These are phyloP conservation scores for Colletotrichum nymphaeae DNA, from an alignment of 2,329 filamentous ascomycete genomes.

Conservation along the genomic window DNA sequence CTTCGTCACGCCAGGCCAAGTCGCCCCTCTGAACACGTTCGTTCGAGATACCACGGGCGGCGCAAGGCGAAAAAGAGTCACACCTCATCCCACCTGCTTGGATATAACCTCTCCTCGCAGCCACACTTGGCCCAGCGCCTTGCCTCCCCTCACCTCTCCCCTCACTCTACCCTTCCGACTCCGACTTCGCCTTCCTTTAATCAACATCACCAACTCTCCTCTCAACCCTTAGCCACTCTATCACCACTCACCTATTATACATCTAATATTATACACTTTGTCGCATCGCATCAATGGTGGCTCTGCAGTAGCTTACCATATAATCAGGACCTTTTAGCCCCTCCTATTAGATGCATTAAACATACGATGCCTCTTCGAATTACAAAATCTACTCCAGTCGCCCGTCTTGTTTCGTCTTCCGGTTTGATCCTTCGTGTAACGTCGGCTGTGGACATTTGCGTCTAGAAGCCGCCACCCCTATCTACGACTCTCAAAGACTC, in stretches of 20 bases:
- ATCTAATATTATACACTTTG: constrained; percentile 21
- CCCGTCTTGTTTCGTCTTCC: constrained; percentile 70
- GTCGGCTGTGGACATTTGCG: constrained; percentile 53
- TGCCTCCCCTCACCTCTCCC: constrained; percentile 25
- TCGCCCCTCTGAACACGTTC: constrained; percentile 38
- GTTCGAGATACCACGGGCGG: constrained; percentile 33
- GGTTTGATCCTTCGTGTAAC: constrained; percentile 68
- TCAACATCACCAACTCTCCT: background rate
- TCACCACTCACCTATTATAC: background rate
- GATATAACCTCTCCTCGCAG: constrained; percentile 36
- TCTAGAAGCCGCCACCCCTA: constrained; percentile 58
- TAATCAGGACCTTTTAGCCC: constrained; percentile 40
- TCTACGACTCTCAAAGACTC: constrained; percentile 53
- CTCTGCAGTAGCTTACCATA: constrained; percentile 44
- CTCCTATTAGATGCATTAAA: constrained; percentile 47
- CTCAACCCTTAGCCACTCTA: constrained; percentile 8
- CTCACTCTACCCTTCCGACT: background rate
- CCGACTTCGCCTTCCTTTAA: background rate
- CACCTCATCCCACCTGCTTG: constrained; percentile 33
- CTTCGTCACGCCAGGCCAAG: constrained; percentile 37
- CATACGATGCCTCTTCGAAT: constrained; percentile 68
- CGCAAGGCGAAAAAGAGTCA: constrained; percentile 36
- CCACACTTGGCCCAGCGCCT: constrained; percentile 29
- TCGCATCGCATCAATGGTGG: constrained; percentile 43
- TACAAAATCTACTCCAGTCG: constrained; percentile 66